Evolutionary conservation across 2,329 filamentous ascomycete genomes (phyloP).

Genomic region (Erysiphe neolycopersici): DNA sequence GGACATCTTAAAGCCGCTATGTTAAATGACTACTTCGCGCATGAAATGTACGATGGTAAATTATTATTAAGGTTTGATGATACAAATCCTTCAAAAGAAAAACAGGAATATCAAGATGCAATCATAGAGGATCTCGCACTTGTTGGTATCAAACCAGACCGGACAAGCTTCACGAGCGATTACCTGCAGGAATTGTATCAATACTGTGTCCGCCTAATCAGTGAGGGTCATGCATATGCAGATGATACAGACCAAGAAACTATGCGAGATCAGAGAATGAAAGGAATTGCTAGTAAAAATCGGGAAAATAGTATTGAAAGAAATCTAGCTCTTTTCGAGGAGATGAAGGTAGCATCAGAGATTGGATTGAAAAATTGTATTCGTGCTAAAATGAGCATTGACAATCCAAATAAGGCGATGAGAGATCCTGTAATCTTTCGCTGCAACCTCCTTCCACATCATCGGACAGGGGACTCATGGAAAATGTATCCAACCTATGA

Average conservation of each 20-base stretch:
- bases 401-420: slow-evolving; percentile 87
- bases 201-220: slow-evolving; percentile 59
- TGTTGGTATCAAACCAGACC: slow-evolving; percentile 77
- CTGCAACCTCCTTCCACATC: slow-evolving; percentile 72
- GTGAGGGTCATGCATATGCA: slow-evolving; percentile 68
- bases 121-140: slow-evolving; percentile 79
- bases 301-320: slow-evolving; percentile 60
- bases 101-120: slow-evolving; percentile 81
- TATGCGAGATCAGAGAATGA: slow-evolving; percentile 64
- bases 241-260: slow-evolving; percentile 81
- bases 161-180: slow-evolving; percentile 72
- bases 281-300: slow-evolving; percentile 56
- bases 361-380: slow-evolving; percentile 74
- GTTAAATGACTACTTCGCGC: slow-evolving; percentile 89
- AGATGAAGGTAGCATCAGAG: slow-evolving; percentile 70
- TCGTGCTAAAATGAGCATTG: slow-evolving; percentile 73
- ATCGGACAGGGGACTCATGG: slow-evolving; percentile 55
- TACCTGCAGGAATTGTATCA: slow-evolving; percentile 88
- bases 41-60: slow-evolving; percentile 76
- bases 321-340: slow-evolving; percentile 61
- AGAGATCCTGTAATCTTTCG: slow-evolving; percentile 94
- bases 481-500: slow-evolving; percentile 78
- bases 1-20: slow-evolving; percentile 86
- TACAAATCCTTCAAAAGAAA: slow-evolving; percentile 93
- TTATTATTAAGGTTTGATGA: slow-evolving; percentile 86